A percentile compares a stretch with the other conserved stretches of the same genome.
Evolutionary conservation across 2,329 filamentous ascomycete species (phyloP).

Genomic region (Xylariaceae sp.): DNA sequence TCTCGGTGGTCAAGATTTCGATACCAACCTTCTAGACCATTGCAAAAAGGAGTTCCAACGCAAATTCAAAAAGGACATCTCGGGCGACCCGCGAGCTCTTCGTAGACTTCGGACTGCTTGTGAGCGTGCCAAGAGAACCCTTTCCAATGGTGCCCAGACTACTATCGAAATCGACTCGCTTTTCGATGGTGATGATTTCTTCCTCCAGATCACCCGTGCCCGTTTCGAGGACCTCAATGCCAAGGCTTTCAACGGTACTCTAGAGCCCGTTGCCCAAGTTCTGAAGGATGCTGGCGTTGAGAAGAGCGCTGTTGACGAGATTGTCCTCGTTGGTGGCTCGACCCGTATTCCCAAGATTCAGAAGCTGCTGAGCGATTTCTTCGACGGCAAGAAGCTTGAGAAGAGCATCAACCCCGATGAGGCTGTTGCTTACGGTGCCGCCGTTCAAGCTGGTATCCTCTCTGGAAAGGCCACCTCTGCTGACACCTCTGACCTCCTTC

Average conservation of each 20-base stretch:
- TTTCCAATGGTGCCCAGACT: conserved; percentile 96
- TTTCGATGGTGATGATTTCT: conserved; percentile 97
- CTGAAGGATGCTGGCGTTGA: conserved; percentile 89
- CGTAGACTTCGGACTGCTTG: conserved; percentile 96
- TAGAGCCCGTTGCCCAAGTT: conserved; percentile 95
- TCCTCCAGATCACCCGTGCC: conserved; percentile 95
- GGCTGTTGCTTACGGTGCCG: conserved; percentile 98
- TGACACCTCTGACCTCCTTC: conserved; percentile 91
- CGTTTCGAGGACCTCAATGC: conserved; percentile 99
- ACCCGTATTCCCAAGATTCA: conserved; percentile 99
- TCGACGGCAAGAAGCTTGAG: conserved; percentile 99
- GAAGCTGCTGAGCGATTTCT: conserved; percentile 99
- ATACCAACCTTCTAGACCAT: conserved; percentile 92
- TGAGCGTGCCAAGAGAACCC: conserved; percentile 98
- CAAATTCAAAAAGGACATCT: conserved; percentile 77
- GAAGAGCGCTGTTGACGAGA: conserved; percentile 95
- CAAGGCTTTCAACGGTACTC: conserved; percentile 90
- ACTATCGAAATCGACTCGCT: conserved; percentile 99
- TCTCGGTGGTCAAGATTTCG: conserved; percentile 94
- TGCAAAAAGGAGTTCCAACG: conserved; percentile 94
- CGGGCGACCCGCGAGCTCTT: conserved; percentile 86
- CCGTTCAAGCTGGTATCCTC: conserved; percentile 97
- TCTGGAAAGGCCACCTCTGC: conserved; percentile 97
- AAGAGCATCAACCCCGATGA: conserved; percentile 99
- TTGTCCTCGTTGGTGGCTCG: conserved; percentile 97